A percentile compares a stretch with the other conserved stretches of the same genome.
Conservation (phyloP, 2,329 filamentous ascomycete genomes). For the Didymella keratinophila region DNA sequence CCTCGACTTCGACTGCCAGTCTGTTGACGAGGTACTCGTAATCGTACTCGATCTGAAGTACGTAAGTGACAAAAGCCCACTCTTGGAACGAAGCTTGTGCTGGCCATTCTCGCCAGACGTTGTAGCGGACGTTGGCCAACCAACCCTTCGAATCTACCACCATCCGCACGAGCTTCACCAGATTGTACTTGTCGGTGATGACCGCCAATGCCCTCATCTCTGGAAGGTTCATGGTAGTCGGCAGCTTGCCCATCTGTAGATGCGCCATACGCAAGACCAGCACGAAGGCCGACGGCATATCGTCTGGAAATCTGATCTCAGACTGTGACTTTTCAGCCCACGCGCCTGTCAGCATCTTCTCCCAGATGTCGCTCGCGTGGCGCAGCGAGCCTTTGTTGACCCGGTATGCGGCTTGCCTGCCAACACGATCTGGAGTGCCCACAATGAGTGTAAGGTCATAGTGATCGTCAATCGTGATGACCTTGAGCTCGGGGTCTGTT, state of each 20-base stretch:
- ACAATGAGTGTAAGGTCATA: slow-evolving; percentile 22
- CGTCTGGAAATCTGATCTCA: slow-evolving; percentile 16
- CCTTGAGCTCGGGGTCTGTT: neutral
- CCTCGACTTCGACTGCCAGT: neutral
- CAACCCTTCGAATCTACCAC: neutral
- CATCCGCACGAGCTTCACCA: neutral
- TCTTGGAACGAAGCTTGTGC: too few species aligned
- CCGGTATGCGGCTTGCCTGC: slow-evolving; percentile 5
- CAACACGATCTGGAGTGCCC: neutral
- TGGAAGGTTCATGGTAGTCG: neutral
- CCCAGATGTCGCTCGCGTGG: slow-evolving; percentile 14
- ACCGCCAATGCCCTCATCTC: neutral
- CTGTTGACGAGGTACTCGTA: neutral
- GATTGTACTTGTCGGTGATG: slow-evolving; percentile 11
- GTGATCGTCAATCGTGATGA: slow-evolving; percentile 7
- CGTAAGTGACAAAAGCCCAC: too few species aligned
- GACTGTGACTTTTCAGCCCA: slow-evolving; percentile 8
- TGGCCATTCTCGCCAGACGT: too few species aligned
- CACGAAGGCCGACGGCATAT: slow-evolving; percentile 1
- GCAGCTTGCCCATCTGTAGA: neutral
- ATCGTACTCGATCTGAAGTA: neutral
- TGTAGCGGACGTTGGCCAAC: neutral
- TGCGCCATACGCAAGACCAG: slow-evolving; percentile 13
- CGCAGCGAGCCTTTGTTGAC: slow-evolving; percentile 14
- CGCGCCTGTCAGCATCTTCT: slow-evolving; percentile 12